Conservation (phyloP, 148 eudicot genomes). For the Gaultheria prostrata region DNA sequence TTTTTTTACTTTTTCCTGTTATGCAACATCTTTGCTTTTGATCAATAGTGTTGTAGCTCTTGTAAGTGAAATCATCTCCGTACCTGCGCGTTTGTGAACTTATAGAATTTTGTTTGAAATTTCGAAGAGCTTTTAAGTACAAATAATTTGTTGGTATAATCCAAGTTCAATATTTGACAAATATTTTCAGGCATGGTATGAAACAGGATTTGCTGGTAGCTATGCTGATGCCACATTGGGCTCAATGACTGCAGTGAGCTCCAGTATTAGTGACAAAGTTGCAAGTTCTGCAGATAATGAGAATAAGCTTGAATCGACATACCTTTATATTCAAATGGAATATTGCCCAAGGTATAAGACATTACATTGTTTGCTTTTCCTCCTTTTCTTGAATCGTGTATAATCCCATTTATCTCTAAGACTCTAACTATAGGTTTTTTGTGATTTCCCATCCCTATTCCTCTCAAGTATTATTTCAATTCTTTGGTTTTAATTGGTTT, state of each 20-base stretch:
- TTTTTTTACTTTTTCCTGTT: not conserved
- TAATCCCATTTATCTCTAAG: not conserved
- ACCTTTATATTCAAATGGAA: conserved; percentile 96
- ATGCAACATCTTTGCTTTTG: not conserved
- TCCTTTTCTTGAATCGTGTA: not conserved
- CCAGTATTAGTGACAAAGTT: conserved; percentile 54
- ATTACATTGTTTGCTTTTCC: not conserved
- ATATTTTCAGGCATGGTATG: conserved; percentile 90
- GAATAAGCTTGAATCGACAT: conserved; percentile 65
- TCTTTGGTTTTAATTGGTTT: not conserved
- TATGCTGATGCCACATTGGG: conserved; percentile 54
- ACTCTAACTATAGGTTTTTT: not conserved
- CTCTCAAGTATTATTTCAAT: not conserved
- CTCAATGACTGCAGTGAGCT: conserved; percentile 61
- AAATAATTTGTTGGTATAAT: conserved; percentile 4
- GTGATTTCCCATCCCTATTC: not conserved
- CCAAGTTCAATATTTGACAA: conserved; percentile 9
- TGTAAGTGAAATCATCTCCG: not conserved
- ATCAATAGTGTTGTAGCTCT: not conserved
- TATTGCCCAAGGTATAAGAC: conserved; percentile 84
- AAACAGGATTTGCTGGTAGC: conserved; percentile 60
- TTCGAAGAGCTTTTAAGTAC: not conserved
- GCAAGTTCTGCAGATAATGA: conserved; percentile 56
- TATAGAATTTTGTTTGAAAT: not conserved
- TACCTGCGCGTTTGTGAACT: not conserved